A percentile compares a stretch with the other conserved stretches of the same genome.
Evolutionary conservation across 2,329 filamentous ascomycete genomes (phyloP).

Genomic region (Xylaria polymorpha): DNA sequence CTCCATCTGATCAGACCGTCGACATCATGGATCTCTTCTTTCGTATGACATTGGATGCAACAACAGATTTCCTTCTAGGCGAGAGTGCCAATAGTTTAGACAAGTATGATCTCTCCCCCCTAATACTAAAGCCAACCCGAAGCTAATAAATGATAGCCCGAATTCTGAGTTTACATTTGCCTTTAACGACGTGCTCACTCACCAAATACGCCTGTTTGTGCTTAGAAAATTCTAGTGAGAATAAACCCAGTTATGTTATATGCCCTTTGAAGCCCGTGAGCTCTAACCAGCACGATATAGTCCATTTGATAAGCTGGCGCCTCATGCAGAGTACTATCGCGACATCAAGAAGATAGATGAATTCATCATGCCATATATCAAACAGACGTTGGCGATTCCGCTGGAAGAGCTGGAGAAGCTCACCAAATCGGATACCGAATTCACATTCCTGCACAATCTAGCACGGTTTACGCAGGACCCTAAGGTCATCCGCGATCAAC

Average conservation of each 20-base stretch:
- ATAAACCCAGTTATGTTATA: neutral
- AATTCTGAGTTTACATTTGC: constrained; percentile 72
- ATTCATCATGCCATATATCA: constrained; percentile 77
- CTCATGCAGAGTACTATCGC: constrained; percentile 67
- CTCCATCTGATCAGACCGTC: constrained; percentile 62
- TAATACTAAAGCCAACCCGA: neutral
- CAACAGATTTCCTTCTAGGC: constrained; percentile 75
- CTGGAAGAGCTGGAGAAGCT: constrained; percentile 74
- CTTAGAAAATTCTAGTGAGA: constrained; percentile 48
- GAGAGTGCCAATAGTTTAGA: constrained; percentile 62
- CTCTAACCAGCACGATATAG: constrained; percentile 51
- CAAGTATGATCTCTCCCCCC: constrained; percentile 49
- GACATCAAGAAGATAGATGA: constrained; percentile 72
- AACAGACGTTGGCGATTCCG: constrained; percentile 70
- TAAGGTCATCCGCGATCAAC: constrained; percentile 76
- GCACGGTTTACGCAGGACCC: constrained; percentile 72
- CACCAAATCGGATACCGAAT: constrained; percentile 71
- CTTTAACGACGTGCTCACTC: constrained; percentile 74
- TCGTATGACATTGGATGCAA: constrained; percentile 72
- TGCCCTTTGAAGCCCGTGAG: neutral
- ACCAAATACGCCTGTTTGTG: constrained; percentile 70
- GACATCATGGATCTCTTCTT: constrained; percentile 74
- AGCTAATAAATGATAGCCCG: constrained; percentile 53
- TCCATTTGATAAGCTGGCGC: constrained; percentile 67
- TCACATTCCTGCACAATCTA: constrained; percentile 82